Base-by-base conservation (phyloP, 192 early-diverging fungal genomes). In the Mortierella claussenii region DNA sequence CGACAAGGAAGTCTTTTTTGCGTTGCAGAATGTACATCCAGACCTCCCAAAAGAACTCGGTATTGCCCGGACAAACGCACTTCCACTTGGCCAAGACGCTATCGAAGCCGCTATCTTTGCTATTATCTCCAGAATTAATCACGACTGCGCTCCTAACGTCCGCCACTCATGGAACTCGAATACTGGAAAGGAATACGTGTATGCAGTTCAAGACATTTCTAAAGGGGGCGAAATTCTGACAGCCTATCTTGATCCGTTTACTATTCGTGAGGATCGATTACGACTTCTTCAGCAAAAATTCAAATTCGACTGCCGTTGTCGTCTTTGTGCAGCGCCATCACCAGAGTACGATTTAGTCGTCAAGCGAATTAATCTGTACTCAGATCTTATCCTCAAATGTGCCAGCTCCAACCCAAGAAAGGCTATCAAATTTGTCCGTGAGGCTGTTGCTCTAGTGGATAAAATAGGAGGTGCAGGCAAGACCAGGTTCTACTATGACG, bases 61-160 rank as follows among this genome's bases (percentile, higher is more conserved):
- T 23, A 65, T 65, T 45, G 50, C 46, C 21, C 53, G 26, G 31
- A 65, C 62, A 4, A 65, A 65, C 45, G 52, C 28, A 32, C 62
- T 65, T 31, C 62, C 62, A 46, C 37, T 55, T 18, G 62, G 62
- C 17, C 5, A 21, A 55, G 8, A 65, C n/a, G 37, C 52, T 2
- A 48, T 54, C 34, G 62, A 54, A 33, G 13, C 26, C 40, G 62
- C 62, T 13, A 52, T 65, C 3, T 54, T 55, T 34, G 15, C 23
- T 15, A 31, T 65, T 27, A 55, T 65, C 18, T 65, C 62, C 26
- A 53, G 62, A 55, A 54, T 65, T 52, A 65, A 65, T 42, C 62
- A 65, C 34, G 1, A 23, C 23, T 65, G 62, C 51, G 40, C 52
- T 23, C 62, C 62, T 31, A 65, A 65, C 28, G 50, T 44, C 42